Evolutionary conservation across 2,329 filamentous ascomycete genomes (phyloP).

Genomic region (Fulvia fulva): DNA sequence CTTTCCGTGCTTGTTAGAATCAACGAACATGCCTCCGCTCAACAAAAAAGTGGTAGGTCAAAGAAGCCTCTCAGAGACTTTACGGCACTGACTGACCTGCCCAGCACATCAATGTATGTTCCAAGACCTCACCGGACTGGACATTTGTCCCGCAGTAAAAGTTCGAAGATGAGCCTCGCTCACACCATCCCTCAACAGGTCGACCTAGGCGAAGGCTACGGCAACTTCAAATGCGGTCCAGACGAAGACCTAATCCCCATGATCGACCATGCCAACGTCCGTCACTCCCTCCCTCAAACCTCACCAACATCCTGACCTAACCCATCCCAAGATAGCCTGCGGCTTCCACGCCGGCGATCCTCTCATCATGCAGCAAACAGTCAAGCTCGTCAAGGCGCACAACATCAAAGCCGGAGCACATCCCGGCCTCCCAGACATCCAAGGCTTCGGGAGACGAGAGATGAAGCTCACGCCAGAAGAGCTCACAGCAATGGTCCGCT

Average conservation of each 20-base stretch:
- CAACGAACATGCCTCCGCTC: constrained; percentile 44
- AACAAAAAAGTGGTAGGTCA: constrained; percentile 42
- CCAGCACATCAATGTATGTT: constrained; percentile 43
- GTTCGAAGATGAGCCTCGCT: no score
- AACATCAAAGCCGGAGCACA: constrained; percentile 58
- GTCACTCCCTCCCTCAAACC: not conserved
- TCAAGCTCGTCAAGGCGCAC: constrained; percentile 55
- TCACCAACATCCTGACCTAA: not conserved
- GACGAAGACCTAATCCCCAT: constrained; percentile 59
- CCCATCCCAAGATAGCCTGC: constrained; percentile 25
- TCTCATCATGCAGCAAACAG: constrained; percentile 60
- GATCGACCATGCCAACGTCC: constrained; percentile 56
- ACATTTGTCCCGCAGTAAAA: no score
- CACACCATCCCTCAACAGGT: constrained; percentile 14
- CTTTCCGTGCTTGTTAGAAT: not conserved
- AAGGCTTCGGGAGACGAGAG: constrained; percentile 61
- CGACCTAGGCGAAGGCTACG: constrained; percentile 52
- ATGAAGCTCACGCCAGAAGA: constrained; percentile 50
- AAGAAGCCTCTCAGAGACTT: not conserved
- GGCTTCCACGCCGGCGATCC: constrained; percentile 51
- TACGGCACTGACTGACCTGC: not conserved
- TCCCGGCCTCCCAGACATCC: constrained; percentile 61
- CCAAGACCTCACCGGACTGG: no score
- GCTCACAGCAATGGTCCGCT: constrained; percentile 50
- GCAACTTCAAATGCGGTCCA: constrained; percentile 51